A percentile compares a stretch with the other conserved stretches of the same genome.
Evolutionary conservation across 495 filamentous ascomycete species (phyloP).

Genomic region (Aspergillus asperescens): DNA sequence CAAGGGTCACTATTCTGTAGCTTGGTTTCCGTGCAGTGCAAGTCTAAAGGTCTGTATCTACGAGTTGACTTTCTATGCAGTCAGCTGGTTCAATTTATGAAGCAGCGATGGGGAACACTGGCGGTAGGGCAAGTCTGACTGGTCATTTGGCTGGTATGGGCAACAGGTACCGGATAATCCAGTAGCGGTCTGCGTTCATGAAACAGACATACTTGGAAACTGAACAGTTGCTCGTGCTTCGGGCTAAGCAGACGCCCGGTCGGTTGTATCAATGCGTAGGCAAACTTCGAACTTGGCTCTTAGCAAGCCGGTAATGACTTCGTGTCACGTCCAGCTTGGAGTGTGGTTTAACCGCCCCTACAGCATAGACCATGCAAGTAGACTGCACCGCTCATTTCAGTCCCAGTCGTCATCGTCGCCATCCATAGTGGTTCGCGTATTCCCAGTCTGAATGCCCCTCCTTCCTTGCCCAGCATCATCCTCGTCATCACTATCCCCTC

Average conservation of each 20-base stretch:
- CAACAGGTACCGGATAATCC: neutral
- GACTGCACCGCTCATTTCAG: constrained; percentile 31
- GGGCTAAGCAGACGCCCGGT: neutral
- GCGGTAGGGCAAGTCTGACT: neutral
- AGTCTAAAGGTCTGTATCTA: neutral
- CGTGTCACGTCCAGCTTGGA: neutral
- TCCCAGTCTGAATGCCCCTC: constrained; percentile 50
- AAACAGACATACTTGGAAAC: neutral
- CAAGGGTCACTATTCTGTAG: neutral
- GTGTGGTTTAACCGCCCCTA: neutral
- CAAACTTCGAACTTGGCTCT: neutral
- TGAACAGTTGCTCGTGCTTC: neutral
- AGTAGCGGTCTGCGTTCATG: neutral
- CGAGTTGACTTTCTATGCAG: neutral
- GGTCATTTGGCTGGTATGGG: neutral
- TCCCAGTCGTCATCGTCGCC: constrained; percentile 64
- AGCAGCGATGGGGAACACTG: neutral
- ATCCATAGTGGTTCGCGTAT: constrained; percentile 9
- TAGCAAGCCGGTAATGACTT: neutral
- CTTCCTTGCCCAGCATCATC: constrained; percentile 33
- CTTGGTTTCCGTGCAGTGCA: neutral
- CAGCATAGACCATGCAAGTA: neutral
- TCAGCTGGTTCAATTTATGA: neutral
- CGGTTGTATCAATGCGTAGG: neutral
- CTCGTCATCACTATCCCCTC: constrained; percentile 30